Evolutionary conservation across 169 alveolate genomes (phyloP), one percentile per base, ranked within the genome.

Genomic region (Cryptosporidium felis): DNA sequence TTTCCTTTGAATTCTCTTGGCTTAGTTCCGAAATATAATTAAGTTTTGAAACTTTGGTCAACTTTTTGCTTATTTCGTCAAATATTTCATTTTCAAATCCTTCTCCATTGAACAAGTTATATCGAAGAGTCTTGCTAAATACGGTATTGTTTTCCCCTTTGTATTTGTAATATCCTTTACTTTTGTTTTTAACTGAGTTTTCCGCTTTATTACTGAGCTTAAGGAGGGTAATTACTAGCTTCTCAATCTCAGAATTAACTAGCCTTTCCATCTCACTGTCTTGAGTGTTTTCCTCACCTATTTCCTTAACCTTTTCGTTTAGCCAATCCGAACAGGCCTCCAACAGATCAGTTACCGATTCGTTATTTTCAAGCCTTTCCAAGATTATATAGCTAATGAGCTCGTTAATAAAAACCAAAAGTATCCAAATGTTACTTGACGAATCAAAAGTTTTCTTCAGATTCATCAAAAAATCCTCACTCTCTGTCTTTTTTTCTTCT

Each of bases 371-470:
- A n/a, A 46, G 5, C 12, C 49, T 2, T 32, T 4, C 30, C 14
- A 12, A 28, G 5, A 65, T 38, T 30, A 65, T 28, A 30, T 65
- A 41, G 36, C 9, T 47, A 14, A 46, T 18, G 2, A 65, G 0
- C 23, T 65, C 81, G 36, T 65, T 65, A 28, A 65, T 45, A 30
- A 28, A 65, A 4, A 65, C 47, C 16, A 65, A 46, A 45, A 65
- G 4, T 28, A 65, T 16, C 81, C 59, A 28, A 38, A 10, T n/a
- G 36, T 65, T 65, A n/a, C n/a, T n/a, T n/a, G n/a, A n/a, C n/a
- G n/a, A n/a, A n/a, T n/a, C n/a, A 14, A 12, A 26, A 14, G 42
- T n/a, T 9, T 65, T 26, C 5, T 30, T 23, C 18, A 65, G 21
- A n/a, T 47, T 65, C 5, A 26, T 30, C n/a, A 34, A n/a, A 44